Conservation (phyloP, 2,329 filamentous ascomycete genomes). For the Alternaria conjuncta region DNA sequence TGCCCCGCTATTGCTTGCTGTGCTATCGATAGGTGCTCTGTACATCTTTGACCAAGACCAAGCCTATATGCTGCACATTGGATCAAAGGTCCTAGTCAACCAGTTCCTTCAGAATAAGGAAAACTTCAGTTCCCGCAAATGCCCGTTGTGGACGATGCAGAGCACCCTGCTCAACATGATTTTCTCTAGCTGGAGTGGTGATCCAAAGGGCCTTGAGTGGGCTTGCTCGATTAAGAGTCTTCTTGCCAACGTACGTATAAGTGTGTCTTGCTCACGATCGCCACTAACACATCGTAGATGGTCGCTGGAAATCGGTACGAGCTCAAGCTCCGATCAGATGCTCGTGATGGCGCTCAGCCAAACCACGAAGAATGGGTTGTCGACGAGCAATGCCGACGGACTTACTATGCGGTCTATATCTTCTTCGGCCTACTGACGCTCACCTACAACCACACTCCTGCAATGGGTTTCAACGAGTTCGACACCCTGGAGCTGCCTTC, state of each 20-base stretch:
- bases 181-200: slow-evolving; percentile 98
- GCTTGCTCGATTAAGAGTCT: slow-evolving; percentile 98
- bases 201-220: slow-evolving; percentile 97
- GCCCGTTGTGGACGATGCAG: slow-evolving; percentile 98
- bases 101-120: slow-evolving; percentile 98
- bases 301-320: slow-evolving; percentile 97
- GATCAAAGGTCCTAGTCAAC: slow-evolving; percentile 95
- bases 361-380: slow-evolving; percentile 92
- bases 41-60: slow-evolving; percentile 98
- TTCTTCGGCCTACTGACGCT: slow-evolving; percentile 95
- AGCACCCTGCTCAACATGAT: slow-evolving; percentile 97
- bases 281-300: slow-evolving; percentile 61
- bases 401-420: slow-evolving; percentile 98
- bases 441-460: slow-evolving; percentile 97
- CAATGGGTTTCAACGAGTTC: slow-evolving; percentile 98
- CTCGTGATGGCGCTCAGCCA: slow-evolving; percentile 76
- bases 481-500: slow-evolving; percentile 91
- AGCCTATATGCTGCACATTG: slow-evolving; percentile 96
- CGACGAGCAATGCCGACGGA: slow-evolving; percentile 93
- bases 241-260: slow-evolving; percentile 70
- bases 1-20: slow-evolving; percentile 82
- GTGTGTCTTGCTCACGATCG: neutral
- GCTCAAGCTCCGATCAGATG: slow-evolving; percentile 89
- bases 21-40: slow-evolving; percentile 91
- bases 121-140: slow-evolving; percentile 97